Base-by-base conservation (phyloP, 2,329 filamentous ascomycete species). In the Claviceps fusiformis region DNA sequence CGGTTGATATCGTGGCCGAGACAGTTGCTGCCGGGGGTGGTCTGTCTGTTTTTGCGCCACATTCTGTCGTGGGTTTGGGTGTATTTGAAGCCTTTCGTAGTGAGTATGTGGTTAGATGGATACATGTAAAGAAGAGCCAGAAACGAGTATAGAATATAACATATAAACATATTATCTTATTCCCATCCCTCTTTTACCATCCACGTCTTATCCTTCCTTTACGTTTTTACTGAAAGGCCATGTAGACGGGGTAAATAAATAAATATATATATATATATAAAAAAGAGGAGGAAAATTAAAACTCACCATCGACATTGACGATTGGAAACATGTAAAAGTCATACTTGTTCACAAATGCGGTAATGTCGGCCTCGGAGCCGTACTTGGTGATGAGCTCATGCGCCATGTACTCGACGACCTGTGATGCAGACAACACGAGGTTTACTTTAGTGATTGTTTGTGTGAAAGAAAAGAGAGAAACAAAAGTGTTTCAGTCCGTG, bases 261-360 rank as follows among this genome's bases (percentile, higher is more conserved):
- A 8, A 33, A 19, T 44, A 19, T 4, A 44, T 10, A 9, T 44
- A 17, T 44, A n/a, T 4, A n/a, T 3, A 44, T 5, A 27, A 24
- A 45, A 3, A 45, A 45, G 7, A 45, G 24, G 29, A 11, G 29
- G 15, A 13, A 11, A 15, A 13, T n/a, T 10, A 37, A 24, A 11
- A 35, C 69, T 61, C 62, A 77, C 76, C 79, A 55, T 84, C 81
- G 0, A 80, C 79, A 62, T 85, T 84, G 17, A 81, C 79, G 27
- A 83, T 68, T 3, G 81, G 81, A 57, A 84, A 74, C 60, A 86
- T 75, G 65, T 83, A 85, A 60, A 83, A 83, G 67, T 87, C 84
- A 63, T 82, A 84, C 55, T 73, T 78, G 65, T 85, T 74, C 24
- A 85, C 72, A 54, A 79, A 73, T 0, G 66, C 62, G 39, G 65